Evolutionary conservation across 129 eudicot genomes (phyloP), one percentile per base, ranked within the genome.

Genomic region (Deinandra increscens): DNA sequence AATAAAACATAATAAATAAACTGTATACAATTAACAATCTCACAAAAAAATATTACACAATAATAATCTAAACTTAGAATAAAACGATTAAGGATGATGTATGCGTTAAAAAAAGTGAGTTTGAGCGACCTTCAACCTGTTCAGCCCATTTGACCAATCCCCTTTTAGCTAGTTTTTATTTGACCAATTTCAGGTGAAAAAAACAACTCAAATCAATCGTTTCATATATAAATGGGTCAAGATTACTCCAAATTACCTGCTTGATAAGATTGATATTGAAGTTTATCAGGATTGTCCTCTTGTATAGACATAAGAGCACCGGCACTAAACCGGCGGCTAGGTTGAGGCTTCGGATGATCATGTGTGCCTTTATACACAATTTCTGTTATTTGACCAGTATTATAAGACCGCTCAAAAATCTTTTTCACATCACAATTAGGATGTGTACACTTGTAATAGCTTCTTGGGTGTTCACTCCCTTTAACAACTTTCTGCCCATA

Each of bases 401-500:
- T 86, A 68, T 86, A 87, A 44, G 98, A 80, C 2, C 95, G 85
- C 78, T 89, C 98, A 74, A 93, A 93, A 34, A 93, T 84, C 84
- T 93, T 93, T 75, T 89, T 93, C 68, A 93, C 98, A 71, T 93
- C 98, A 74, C 98, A 93, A 66, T 89, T 86, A 15, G 98, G 96
- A 78, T 84, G 88, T 39, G 98, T 93, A 79, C 98, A 93, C 75
- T 93, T 93, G 77, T 93, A 93, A 80, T 93, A 93, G 85, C 98
- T 93, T 86, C 98, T 85, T 34, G 98, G 98, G 78, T 83, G 91
- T 78, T 93, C 98, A 76, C 98, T 81, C 71, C 96, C 98, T 73
- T 93, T 93, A 17, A 93, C 98, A 67, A 93, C 86, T 82, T 93
- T 93, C 84, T 93, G 98, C 68, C 98, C 98, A 72, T 93, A 93